These are phyloP conservation scores for Ambrosiella cleistominuta DNA, from an alignment of 2,329 filamentous ascomycete genomes.

Conservation along the genomic window DNA sequence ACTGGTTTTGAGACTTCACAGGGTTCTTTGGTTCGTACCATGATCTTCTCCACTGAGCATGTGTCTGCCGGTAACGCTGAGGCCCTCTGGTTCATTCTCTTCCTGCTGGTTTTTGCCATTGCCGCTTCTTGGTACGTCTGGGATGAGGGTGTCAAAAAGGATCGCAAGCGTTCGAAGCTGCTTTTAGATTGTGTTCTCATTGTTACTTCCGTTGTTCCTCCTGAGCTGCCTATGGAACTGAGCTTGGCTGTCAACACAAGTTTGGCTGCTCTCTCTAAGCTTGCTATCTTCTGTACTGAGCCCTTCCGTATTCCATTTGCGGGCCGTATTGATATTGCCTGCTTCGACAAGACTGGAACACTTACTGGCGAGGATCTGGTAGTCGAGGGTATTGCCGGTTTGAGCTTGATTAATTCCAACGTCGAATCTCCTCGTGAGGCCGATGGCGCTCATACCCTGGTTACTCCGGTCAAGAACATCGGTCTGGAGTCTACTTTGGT, in stretches of 20 bases:
- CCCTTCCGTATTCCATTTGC: conserved; percentile 96
- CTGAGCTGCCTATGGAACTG: conserved; percentile 94
- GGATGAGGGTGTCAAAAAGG: conserved; percentile 85
- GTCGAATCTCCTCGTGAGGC: conserved; percentile 48
- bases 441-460: conserved; percentile 67
- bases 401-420: conserved; percentile 48
- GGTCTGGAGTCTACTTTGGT: conserved; percentile 77
- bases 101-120: conserved; percentile 87
- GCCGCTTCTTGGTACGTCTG: conserved; percentile 98
- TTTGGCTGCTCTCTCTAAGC: conserved; percentile 82
- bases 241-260: conserved; percentile 95
- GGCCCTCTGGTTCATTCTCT: conserved; percentile 92
- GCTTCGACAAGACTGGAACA: conserved; percentile 97
- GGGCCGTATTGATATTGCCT: conserved; percentile 86
- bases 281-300: conserved; percentile 96
- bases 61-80: conserved; percentile 97
- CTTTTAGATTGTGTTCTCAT: conserved; percentile 95
- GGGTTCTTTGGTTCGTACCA: conserved; percentile 89
- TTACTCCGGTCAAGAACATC: conserved; percentile 53
- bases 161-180: conserved; percentile 93
- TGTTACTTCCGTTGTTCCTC: conserved; percentile 93
- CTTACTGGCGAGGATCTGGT: conserved; percentile 92
- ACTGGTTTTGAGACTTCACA: conserved; percentile 98
- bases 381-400: conserved; percentile 87
- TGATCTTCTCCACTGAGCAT: conserved; percentile 98